Base-by-base conservation (phyloP, 2,329 filamentous ascomycete genomes). In the Pestalotiopsis sp. region DNA sequence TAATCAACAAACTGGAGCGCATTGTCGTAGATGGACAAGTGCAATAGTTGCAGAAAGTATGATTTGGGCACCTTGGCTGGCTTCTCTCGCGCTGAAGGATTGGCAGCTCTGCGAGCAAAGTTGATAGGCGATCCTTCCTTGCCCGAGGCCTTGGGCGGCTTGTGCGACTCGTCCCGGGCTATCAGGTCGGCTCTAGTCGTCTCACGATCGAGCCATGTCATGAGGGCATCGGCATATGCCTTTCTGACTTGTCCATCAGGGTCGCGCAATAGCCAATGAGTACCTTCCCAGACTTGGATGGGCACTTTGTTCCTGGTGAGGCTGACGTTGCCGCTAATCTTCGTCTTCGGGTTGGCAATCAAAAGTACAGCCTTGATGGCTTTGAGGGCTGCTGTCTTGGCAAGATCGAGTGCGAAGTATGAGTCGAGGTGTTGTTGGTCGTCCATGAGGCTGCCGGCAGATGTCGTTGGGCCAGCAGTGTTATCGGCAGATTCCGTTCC, bases 251-350 rank as follows among this genome's bases (percentile, higher is more conserved):
- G 86, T 39, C 89, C 89, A 74, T 95, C 91, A 0, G 89, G 86
- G 75, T 98, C 95, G 49, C 92, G 90, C 23, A 98, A 83, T 59
- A 98, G 88, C 93, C 94, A 97, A 70, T 98, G 94, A 0, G 95
- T 97, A n/a, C 93, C 94, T 79, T 98, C 95, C 96, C 96, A 99
- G 0, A 95, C 92, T 67, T 92, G 88, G 9, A 97, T 86, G 0
- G 93, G 91, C 0, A 97, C 93, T 55, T 86, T 89, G 77, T 92
- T 93, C 71, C 94, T 88, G 5, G 90, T 89, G 65, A 96, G 87
- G 38, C 88, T 88, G 65, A 84, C 86, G 77, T 86, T 90, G 72
- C 86, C 87, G 72, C 83, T 85, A 69, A 86, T 82, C 72, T 86
- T 89, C 25, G 85, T 87, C 72, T 86, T 87, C 57, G 87, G 87